Evolutionary conservation across 768 basidiomycete species (phyloP), one percentile per base, ranked within the genome.

Genomic region (Dacryopinax spathularia): DNA sequence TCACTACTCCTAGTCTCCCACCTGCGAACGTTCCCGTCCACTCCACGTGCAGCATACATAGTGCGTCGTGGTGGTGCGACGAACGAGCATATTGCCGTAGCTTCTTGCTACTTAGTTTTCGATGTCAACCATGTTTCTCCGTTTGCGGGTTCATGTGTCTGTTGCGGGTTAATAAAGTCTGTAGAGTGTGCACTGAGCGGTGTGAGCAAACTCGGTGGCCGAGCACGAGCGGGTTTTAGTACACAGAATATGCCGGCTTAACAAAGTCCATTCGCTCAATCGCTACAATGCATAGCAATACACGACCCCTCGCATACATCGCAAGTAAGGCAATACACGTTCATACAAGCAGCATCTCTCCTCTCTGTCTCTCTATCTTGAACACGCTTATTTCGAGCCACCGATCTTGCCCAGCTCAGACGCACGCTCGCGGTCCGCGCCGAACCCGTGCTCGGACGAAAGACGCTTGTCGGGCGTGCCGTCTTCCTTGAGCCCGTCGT

Each of bases 361-460:
- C n/a, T n/a, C n/a, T n/a, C n/a, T n/a, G n/a, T 36, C 35, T 9
- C 10, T 36, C 35, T 36, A 6, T 22, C 16, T 7, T 22, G 6
- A 41, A 22, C 5, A 6, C 18, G 18, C 4, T 41, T 18, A 41
- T 22, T 41, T 41, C 7, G 61, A 62, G 10, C 64, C 64, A 18
- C 64, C 64, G 34, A 62, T 65, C 27, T 61, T 6, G 10, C 64
- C 64, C 16, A 61, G 61, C 64, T 65, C 64, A n/a, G 61, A 62
- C 20, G 64, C 64, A 10, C 64, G 64, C 64, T 65, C 39, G 22
- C 61, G 61, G 64, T 65, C 72, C 68, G 72, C 72, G 62, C 73
- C 73, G 66, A 74, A 74, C 29, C 74, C 74, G 69, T 75, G 74
- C 63, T 73, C 73, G 41, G 67, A 67, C 35, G 65, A 66, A 56